Conservation (phyloP, 163 green algal species). For the Chlorella variabilis region DNA sequence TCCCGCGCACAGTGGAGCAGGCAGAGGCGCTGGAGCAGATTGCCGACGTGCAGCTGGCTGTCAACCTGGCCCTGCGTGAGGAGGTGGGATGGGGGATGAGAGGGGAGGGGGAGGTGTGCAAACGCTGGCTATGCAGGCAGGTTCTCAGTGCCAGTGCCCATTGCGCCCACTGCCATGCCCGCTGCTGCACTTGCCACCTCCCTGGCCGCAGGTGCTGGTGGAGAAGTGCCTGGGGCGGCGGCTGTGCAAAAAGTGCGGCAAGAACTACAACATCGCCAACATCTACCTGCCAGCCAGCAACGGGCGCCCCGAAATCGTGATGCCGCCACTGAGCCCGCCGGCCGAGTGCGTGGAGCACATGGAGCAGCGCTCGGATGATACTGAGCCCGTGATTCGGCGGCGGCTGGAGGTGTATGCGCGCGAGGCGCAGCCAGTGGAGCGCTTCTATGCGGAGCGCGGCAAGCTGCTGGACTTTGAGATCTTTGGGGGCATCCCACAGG, state of each 20-base stretch:
- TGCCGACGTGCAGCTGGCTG: constrained; percentile 74
- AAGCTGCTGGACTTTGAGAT: constrained; percentile 95
- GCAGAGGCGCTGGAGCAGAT: constrained; percentile 75
- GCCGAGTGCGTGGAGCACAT: constrained; percentile 80
- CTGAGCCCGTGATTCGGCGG: constrained; percentile 82
- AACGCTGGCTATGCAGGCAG: not conserved
- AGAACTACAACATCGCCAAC: constrained; percentile 97
- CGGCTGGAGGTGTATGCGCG: constrained; percentile 89
- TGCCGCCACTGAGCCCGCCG: constrained; percentile 91
- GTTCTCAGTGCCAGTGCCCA: not conserved
- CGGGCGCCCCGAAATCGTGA: constrained; percentile 80
- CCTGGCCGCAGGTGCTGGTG: constrained; percentile 77
- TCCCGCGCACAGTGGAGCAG: constrained; percentile 86
- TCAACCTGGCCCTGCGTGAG: constrained; percentile 92
- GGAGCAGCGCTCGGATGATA: constrained; percentile 89
- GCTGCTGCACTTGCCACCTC: not conserved
- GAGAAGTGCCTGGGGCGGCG: constrained; percentile 94
- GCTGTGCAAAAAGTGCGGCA: constrained; percentile 91
- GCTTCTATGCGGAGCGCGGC: constrained; percentile 79
- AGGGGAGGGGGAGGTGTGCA: not conserved
- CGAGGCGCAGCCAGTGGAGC: constrained; percentile 87
- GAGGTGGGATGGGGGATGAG: constrained; percentile 55
- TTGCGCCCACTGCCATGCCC: not conserved
- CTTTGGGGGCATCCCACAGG: constrained; percentile 87
- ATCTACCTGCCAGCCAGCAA: constrained; percentile 83